Conservation (phyloP, 805 yeast species). For the Candida michaelii region DNA sequence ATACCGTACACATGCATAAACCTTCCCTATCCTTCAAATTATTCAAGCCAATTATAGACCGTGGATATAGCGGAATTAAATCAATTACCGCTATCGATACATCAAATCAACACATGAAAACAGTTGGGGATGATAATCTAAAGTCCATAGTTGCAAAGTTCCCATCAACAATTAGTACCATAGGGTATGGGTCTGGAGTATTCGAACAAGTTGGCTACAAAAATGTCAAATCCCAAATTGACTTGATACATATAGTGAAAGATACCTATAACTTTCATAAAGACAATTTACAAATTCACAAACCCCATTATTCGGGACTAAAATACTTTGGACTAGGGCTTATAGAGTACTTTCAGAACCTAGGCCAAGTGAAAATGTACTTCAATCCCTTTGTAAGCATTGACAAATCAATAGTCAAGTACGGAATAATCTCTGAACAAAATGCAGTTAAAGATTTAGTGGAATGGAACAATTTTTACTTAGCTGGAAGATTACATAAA, state of each 20-base stretch:
- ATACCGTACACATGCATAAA: too few relatives aligned
- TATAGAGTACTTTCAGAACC: constrained; percentile 13
- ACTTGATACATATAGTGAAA: constrained; percentile 79
- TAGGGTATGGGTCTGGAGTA: constrained; percentile 96
- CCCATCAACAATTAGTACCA: constrained; percentile 23
- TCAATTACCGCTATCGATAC: background rate
- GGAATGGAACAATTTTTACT: constrained; percentile 83
- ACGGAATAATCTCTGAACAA: constrained; percentile 76
- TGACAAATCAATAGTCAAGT: constrained; percentile 57
- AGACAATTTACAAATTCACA: constrained; percentile 62
- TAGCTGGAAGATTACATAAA: constrained; percentile 92
- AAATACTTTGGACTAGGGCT: constrained; percentile 57
- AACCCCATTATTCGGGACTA: constrained; percentile 75
- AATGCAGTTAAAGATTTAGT: constrained; percentile 64
- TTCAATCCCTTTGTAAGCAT: constrained; percentile 86
- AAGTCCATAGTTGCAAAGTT: constrained; percentile 50
- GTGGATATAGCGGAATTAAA: constrained; percentile 7
- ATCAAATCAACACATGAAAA: constrained; percentile 51
- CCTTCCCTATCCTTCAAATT: background rate
- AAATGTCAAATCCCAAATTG: constrained; percentile 63
- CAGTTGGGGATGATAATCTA: constrained; percentile 38
- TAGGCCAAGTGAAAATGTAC: constrained; percentile 61
- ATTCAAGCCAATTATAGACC: background rate
- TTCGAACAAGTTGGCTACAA: constrained; percentile 61
- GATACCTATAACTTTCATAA: constrained; percentile 77